phyloP scores from a whole-genome alignment of 179 eudicot genomes.

The Gypsophila paniculata region DNA sequence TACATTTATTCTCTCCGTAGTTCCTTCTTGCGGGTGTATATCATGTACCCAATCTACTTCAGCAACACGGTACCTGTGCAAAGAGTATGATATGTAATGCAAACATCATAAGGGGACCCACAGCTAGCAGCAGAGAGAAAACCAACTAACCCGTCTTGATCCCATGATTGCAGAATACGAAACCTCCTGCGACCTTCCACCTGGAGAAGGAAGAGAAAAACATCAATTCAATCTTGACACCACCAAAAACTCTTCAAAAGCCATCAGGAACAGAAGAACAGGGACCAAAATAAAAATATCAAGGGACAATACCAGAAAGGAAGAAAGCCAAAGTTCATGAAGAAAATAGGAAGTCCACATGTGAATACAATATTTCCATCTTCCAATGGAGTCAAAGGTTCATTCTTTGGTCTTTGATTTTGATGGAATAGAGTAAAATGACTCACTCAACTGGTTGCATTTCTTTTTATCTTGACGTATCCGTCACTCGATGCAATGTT shows the following conservation, averaged over 20 bases:
- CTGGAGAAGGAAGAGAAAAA: constrained; percentile 32
- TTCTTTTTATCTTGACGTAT: no score
- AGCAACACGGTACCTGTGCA: constrained; percentile 76
- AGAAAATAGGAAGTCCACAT: neutral
- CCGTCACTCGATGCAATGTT: no score
- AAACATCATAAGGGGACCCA: neutral
- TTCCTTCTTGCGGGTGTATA: constrained; percentile 58
- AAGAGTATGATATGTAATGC: constrained; percentile 13
- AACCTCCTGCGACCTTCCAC: constrained; percentile 95
- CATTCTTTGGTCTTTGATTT: neutral
- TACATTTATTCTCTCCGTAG: constrained; percentile 64
- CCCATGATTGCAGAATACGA: constrained; percentile 77
- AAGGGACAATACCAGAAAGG: neutral
- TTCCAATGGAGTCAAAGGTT: no score
- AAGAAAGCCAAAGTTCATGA: neutral
- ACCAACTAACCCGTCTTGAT: constrained; percentile 93
- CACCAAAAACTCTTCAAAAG: neutral
- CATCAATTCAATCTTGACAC: neutral
- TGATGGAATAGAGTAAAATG: no score
- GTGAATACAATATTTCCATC: neutral
- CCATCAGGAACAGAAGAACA: neutral
- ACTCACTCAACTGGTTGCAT: no score
- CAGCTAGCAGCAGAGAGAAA: constrained; percentile 5
- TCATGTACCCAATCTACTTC: constrained; percentile 89
- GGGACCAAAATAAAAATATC: neutral